Evolutionary conservation across 1,139 yeast genomes (phyloP).

Genomic region (Kodamaea ohmeri): DNA sequence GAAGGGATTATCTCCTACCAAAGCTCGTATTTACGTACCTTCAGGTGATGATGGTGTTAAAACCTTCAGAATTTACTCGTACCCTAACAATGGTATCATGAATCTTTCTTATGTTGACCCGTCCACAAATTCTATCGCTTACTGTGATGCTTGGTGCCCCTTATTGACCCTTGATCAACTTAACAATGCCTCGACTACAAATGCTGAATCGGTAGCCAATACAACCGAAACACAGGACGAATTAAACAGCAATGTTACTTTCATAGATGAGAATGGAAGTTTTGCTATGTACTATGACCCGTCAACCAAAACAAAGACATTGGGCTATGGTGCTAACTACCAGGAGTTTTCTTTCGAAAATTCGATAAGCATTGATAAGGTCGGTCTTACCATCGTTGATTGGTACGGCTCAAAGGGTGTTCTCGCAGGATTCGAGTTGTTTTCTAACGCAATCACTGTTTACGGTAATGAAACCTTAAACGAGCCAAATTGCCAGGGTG

Average conservation of each 20-base stretch:
- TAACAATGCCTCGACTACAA: constrained; percentile 22
- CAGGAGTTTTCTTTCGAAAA: constrained; percentile 85
- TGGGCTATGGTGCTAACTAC: constrained; percentile 51
- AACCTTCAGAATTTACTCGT: constrained; percentile 67
- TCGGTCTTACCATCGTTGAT: constrained; percentile 65
- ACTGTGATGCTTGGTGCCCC: constrained; percentile 92
- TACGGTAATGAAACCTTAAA: constrained; percentile 78
- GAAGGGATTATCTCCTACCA: constrained; percentile 62
- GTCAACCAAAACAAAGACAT: constrained; percentile 38
- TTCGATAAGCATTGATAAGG: constrained; percentile 54
- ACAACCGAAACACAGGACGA: constrained; percentile 21
- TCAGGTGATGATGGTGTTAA: constrained; percentile 52
- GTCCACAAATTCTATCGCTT: constrained; percentile 46
- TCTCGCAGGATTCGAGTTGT: constrained; percentile 71
- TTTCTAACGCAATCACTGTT: constrained; percentile 54
- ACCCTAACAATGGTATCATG: constrained; percentile 88
- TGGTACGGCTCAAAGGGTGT: constrained; percentile 72
- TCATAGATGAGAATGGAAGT: constrained; percentile 37
- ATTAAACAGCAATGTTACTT: constrained; percentile 23
- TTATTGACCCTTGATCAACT: constrained; percentile 37
- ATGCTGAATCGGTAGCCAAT: constrained; percentile 19
- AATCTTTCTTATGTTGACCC: constrained; percentile 86
- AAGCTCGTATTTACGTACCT: constrained; percentile 69
- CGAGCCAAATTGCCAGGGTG: constrained; percentile 55
- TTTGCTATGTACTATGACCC: constrained; percentile 40